Percentiles rank a stretch among this genome's conserved stretches.
Conservation (phyloP, 257 asterid species). For the Salvia rosmarinus region DNA sequence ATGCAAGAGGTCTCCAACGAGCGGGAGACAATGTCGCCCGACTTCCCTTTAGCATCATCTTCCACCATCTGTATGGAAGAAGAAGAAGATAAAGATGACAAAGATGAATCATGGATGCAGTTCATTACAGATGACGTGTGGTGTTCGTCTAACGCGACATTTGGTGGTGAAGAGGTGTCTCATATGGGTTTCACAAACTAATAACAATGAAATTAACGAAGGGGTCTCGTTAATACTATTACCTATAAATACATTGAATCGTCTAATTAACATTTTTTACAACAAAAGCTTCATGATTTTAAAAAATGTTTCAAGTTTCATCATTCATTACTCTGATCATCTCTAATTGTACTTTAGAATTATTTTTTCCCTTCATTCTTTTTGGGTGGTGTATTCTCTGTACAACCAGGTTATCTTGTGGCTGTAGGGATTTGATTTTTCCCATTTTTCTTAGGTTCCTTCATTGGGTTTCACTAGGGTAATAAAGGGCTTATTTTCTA, state of each 20-base stretch:
- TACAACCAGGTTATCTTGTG: constrained; percentile 47
- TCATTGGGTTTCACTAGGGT: constrained; percentile 48
- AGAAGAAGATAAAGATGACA: constrained; percentile 72
- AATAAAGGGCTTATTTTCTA: constrained; percentile 48
- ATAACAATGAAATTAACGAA: constrained; percentile 20
- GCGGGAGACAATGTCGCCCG: constrained; percentile 74
- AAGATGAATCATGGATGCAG: constrained; percentile 97
- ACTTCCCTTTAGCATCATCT: constrained; percentile 70
- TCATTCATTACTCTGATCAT: constrained; percentile 46
- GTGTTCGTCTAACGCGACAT: constrained; percentile 64
- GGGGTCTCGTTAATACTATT: constrained; percentile 38
- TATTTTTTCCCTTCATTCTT: constrained; percentile 4
- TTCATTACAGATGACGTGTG: constrained; percentile 90
- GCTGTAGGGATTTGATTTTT: constrained; percentile 52
- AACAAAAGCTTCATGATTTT: constrained; percentile 20
- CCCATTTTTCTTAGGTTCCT: constrained; percentile 42
- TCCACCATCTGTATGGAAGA: constrained; percentile 61
- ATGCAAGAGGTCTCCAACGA: constrained; percentile 51
- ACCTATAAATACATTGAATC: constrained; percentile 30
- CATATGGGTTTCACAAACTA: constrained; percentile 62
- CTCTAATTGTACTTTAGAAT: constrained; percentile 63
- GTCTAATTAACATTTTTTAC: constrained; percentile 13
- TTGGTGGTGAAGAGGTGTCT: constrained; percentile 60
- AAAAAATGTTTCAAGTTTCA: constrained; percentile 29
- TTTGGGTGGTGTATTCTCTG: constrained; percentile 42